Percentiles rank a stretch among this genome's conserved stretches.
These are phyloP conservation scores for Xanthoconium stramineum DNA, from an alignment of 768 basidiomycete species.

Conservation along the genomic window DNA sequence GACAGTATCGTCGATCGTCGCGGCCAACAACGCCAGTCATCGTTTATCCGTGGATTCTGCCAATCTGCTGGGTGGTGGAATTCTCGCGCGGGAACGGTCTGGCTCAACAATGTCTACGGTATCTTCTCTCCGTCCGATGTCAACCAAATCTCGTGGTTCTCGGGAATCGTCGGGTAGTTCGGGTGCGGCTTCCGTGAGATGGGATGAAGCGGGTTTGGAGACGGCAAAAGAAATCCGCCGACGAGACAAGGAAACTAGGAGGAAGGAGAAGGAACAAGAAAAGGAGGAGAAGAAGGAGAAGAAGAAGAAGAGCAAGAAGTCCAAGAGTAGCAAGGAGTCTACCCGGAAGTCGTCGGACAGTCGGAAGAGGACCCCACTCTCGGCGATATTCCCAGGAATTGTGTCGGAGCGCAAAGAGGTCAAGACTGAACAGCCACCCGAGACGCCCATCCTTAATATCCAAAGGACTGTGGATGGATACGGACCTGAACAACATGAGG, in stretches of 20 bases:
- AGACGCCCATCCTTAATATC: conserved; percentile 36
- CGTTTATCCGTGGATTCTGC: conserved; percentile 35
- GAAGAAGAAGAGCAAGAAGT: conserved; percentile 31
- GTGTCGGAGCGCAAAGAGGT: conserved; percentile 17
- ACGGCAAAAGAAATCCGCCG: conserved; percentile 47
- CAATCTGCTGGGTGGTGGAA: conserved; percentile 26
- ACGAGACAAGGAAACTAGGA: conserved; percentile 35
- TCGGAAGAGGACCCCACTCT: conserved; percentile 50
- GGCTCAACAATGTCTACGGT: conserved; percentile 39
- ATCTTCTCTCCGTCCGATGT: conserved; percentile 48
- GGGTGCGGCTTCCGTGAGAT: conserved; percentile 41
- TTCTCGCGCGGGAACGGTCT: conserved; percentile 33
- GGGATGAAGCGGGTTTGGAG: conserved; percentile 49
- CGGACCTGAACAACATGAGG: conserved; percentile 2
- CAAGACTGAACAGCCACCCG: neutral
- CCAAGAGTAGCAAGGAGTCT: conserved; percentile 30
- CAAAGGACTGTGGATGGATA: conserved; percentile 56
- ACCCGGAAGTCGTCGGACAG: conserved; percentile 49
- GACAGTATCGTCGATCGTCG: conserved; percentile 33
- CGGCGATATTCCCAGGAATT: conserved; percentile 56
- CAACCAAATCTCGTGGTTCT: conserved; percentile 29
- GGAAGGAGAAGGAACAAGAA: conserved; percentile 37
- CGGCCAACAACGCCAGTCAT: neutral
- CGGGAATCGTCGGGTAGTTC: conserved; percentile 42
- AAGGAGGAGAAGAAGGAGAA: conserved; percentile 21